Conservation (phyloP, 345 rosid species). For the Gossypium bickii region DNA sequence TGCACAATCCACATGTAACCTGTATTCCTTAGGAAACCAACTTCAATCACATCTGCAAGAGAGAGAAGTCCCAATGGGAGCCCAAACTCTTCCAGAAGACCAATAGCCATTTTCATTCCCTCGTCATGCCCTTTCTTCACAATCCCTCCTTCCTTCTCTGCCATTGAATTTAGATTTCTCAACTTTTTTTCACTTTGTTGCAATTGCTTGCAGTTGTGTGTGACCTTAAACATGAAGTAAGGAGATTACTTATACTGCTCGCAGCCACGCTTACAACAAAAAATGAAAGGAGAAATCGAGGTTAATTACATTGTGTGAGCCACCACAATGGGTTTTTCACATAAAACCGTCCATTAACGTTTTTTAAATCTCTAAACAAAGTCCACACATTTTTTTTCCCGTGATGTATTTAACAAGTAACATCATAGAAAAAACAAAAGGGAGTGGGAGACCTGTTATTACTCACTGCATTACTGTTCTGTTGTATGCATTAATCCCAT, state of each 20-base stretch:
- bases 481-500: not conserved
- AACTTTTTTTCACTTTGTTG: constrained; percentile 1
- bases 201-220: constrained; percentile 7
- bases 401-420: no score
- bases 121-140: constrained; percentile 40
- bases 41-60: constrained; percentile 44
- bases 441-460: not conserved
- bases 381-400: no score
- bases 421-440: not conserved
- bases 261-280: constrained; percentile 17
- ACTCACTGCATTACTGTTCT: not conserved
- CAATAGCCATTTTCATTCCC: constrained; percentile 32
- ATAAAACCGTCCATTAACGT: not conserved
- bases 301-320: constrained; percentile 25
- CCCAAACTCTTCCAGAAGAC: constrained; percentile 42
- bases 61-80: constrained; percentile 58
- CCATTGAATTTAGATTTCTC: constrained; percentile 26
- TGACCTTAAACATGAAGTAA: not conserved
- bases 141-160: constrained; percentile 44
- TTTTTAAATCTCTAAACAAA: not conserved
- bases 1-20: constrained; percentile 60
- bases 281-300: constrained; percentile 30
- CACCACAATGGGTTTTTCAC: constrained; percentile 16
- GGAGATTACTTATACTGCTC: constrained; percentile 22
- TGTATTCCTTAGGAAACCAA: constrained; percentile 43